Evolutionary conservation across 495 filamentous ascomycete species (phyloP).

Genomic region (Xylaria scruposa): DNA sequence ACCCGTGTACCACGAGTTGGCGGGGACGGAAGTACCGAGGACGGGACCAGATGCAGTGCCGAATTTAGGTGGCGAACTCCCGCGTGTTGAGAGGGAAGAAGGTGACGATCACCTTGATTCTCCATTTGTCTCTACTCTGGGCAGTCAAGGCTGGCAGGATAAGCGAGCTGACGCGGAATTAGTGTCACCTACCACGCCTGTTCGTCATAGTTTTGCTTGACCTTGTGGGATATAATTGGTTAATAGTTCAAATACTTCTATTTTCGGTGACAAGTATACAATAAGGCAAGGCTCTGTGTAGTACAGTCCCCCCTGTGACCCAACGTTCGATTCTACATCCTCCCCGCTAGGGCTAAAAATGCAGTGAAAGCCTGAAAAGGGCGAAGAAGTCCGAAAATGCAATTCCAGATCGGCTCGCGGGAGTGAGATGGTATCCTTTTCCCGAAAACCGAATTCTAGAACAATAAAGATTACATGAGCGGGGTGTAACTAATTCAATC

Average conservation of each 20-base stretch:
- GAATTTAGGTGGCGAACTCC: background rate
- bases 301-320: too few species aligned
- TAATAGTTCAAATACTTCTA: background rate
- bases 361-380: too few species aligned
- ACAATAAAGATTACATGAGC: background rate
- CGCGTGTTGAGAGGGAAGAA: slow-evolving; percentile 9
- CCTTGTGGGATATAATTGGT: background rate
- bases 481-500: background rate
- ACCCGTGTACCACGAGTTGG: slow-evolving; percentile 25
- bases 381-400: too few species aligned
- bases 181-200: slow-evolving; percentile 29
- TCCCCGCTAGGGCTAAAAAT: too few species aligned
- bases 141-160: slow-evolving; percentile 28
- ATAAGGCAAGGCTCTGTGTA: too few species aligned
- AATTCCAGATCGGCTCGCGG: too few species aligned
- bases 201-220: slow-evolving; percentile 13
- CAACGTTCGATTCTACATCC: too few species aligned
- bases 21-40: slow-evolving; percentile 28
- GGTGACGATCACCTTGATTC: slow-evolving; percentile 22
- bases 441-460: background rate
- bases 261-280: too few species aligned
- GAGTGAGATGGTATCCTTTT: background rate
- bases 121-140: slow-evolving; percentile 30
- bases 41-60: slow-evolving; percentile 6
- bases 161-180: slow-evolving; percentile 22